Conservation (phyloP, 805 yeast species). For the Hermanozyma aechmeae region DNA sequence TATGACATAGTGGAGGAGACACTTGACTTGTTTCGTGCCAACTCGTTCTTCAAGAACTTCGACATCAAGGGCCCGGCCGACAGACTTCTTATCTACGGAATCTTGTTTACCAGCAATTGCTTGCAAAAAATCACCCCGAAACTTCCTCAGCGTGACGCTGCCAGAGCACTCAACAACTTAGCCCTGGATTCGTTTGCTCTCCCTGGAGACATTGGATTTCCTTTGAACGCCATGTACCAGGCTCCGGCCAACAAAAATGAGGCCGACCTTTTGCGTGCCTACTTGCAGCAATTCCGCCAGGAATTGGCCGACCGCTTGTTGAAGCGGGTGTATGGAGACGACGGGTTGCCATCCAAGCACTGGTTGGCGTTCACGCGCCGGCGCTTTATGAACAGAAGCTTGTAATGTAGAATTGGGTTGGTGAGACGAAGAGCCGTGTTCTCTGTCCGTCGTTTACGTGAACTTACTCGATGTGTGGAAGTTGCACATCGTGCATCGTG, state of each 20-base stretch:
- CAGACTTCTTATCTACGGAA: constrained; percentile 87
- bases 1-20: constrained; percentile 92
- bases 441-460: no score
- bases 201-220: constrained; percentile 95
- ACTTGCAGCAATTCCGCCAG: constrained; percentile 89
- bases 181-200: constrained; percentile 81
- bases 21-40: constrained; percentile 87
- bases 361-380: constrained; percentile 96
- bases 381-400: constrained; percentile 88
- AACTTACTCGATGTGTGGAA: no score
- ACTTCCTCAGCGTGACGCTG: constrained; percentile 49
- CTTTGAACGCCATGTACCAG: constrained; percentile 69
- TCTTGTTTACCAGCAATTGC: constrained; percentile 80
- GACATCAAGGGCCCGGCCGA: constrained; percentile 96
- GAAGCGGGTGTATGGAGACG: constrained; percentile 59
- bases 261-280: constrained; percentile 68
- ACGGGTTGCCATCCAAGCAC: constrained; percentile 68
- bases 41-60: constrained; percentile 92
- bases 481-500: no score
- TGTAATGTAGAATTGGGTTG: no score
- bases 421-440: no score
- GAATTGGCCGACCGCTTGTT: constrained; percentile 79
- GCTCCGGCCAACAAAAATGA: constrained; percentile 71
- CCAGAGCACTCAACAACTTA: constrained; percentile 65
- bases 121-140: constrained; percentile 48